phyloP scores from a whole-genome alignment of 1,139 yeast species.

The Candida anutae region DNA sequence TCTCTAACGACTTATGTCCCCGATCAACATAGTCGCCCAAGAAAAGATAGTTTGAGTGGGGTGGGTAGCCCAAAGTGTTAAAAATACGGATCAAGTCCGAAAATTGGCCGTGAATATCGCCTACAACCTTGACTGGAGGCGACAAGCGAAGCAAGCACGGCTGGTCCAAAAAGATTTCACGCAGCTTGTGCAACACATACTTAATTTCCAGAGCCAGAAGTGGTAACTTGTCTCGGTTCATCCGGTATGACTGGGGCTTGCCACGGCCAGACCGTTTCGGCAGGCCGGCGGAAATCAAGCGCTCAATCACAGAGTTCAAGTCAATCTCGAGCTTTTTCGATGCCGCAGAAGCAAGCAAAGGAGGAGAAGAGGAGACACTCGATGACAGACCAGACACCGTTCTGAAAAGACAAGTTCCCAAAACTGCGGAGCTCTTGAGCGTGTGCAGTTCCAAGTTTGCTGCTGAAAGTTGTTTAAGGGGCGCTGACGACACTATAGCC shows the following conservation, averaged over 20 bases:
- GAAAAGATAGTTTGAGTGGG: constrained; percentile 68
- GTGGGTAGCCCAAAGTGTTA: constrained; percentile 75
- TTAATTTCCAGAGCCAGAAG: constrained; percentile 50
- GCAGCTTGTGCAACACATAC: constrained; percentile 55
- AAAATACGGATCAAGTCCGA: constrained; percentile 67
- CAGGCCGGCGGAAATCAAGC: constrained; percentile 39
- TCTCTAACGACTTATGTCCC: constrained; percentile 77
- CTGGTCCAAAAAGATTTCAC: constrained; percentile 66
- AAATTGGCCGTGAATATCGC: constrained; percentile 84
- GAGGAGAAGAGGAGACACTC: constrained; percentile 20
- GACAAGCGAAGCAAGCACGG: constrained; percentile 70
- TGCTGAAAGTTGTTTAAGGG: constrained; percentile 5
- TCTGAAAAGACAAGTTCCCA: constrained; percentile 7
- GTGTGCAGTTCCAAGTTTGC: constrained; percentile 7
- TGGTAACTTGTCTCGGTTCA: constrained; percentile 34
- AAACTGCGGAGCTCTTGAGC: constrained; percentile 4
- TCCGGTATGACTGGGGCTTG: constrained; percentile 13
- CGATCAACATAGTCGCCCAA: constrained; percentile 85
- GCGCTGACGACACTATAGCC: too few species aligned
- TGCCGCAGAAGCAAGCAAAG: constrained; percentile 12
- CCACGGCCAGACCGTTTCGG: constrained; percentile 2
- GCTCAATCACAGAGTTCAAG: constrained; percentile 49
- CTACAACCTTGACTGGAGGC: constrained; percentile 82
- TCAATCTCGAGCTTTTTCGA: constrained; percentile 26
- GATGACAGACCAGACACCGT: constrained; percentile 12